phyloP scores from a whole-genome alignment of 306 rosid genomes.

The Benincasa hispida region DNA sequence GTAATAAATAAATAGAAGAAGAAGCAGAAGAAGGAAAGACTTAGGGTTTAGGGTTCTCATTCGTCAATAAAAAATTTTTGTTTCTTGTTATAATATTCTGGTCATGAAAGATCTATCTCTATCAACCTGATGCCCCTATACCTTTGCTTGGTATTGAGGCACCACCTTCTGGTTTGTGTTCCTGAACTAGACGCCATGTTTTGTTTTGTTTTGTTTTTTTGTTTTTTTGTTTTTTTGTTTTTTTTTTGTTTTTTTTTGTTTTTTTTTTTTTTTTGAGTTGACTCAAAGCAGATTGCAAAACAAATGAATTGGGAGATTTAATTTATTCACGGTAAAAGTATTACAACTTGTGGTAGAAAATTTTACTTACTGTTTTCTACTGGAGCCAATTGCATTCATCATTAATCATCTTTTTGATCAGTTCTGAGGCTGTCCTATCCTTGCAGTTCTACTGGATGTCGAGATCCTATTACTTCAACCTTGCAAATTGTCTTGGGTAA shows the following conservation, averaged over 20 bases:
- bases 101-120: background rate
- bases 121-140: background rate
- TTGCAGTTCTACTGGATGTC: constrained; percentile 80
- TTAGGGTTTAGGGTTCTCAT: too few relatives aligned
- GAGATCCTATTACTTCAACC: constrained; percentile 87
- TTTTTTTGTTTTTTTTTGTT: too few relatives aligned
- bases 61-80: too few relatives aligned
- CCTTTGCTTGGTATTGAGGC: background rate
- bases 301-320: background rate
- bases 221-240: background rate
- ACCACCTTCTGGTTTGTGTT: background rate
- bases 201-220: too few relatives aligned
- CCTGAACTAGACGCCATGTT: background rate
- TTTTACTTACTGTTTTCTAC: background rate
- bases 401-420: background rate
- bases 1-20: too few relatives aligned
- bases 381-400: background rate
- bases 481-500: constrained; percentile 82
- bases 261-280: background rate
- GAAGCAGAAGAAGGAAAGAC: too few relatives aligned
- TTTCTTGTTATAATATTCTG: background rate
- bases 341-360: background rate
- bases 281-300: background rate
- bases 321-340: background rate
- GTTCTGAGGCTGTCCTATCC: background rate